A percentile compares a stretch with the other conserved stretches of the same genome.
Conservation (phyloP, 805 yeast species). For the Candida railenensis region DNA sequence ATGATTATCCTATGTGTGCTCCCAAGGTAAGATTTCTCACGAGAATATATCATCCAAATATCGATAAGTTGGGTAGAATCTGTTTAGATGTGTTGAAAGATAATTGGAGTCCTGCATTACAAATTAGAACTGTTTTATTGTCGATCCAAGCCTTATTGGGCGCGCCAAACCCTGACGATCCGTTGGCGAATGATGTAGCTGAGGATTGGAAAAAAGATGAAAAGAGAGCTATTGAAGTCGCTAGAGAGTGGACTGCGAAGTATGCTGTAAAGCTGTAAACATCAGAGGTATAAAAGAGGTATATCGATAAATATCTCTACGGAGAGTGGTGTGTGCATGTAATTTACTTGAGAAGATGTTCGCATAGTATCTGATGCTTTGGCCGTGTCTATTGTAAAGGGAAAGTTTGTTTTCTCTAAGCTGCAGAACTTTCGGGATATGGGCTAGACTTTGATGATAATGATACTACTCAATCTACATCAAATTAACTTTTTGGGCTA, state of each 20-base stretch:
- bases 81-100: slow-evolving; percentile 93
- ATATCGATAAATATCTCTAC: not conserved
- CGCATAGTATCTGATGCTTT: not conserved
- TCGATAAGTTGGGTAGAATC: slow-evolving; percentile 91
- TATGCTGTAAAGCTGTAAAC: slow-evolving; percentile 41
- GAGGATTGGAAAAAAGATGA: slow-evolving; percentile 93
- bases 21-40: slow-evolving; percentile 95
- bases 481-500: too few species aligned
- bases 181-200: slow-evolving; percentile 96
- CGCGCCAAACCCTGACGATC: slow-evolving; percentile 98
- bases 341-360: not conserved
- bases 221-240: slow-evolving; percentile 74
- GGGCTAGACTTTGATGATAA: too few species aligned
- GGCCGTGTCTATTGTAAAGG: not conserved
- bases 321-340: too few species aligned
- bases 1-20: slow-evolving; percentile 97
- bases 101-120: slow-evolving; percentile 98
- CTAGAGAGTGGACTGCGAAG: slow-evolving; percentile 68
- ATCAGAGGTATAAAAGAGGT: not conserved
- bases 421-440: too few species aligned
- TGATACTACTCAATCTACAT: too few species aligned
- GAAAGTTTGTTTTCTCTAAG: not conserved
- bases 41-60: slow-evolving; percentile 93
- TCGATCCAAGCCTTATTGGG: slow-evolving; percentile 93
- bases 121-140: slow-evolving; percentile 85